Percentiles rank a stretch among this genome's conserved stretches.
phyloP scores from a whole-genome alignment of 768 basidiomycete species.

The Coprinellus micaceus region DNA sequence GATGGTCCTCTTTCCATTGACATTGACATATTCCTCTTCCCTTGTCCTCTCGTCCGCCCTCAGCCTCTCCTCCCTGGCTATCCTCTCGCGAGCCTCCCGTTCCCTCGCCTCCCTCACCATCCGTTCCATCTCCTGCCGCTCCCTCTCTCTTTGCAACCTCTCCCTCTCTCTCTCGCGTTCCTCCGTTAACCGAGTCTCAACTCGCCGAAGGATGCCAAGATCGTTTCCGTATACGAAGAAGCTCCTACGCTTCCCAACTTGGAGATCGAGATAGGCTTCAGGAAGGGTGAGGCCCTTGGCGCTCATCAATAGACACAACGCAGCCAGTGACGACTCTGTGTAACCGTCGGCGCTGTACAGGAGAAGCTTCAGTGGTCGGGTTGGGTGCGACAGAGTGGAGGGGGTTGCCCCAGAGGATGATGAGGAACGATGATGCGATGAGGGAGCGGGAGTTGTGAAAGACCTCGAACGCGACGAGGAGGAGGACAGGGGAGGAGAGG shows the following conservation, averaged over 20 bases:
- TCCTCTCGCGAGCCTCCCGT: not conserved
- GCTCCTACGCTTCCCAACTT: constrained; percentile 70
- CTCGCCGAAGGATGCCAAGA: constrained; percentile 62
- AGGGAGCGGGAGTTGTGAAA: constrained; percentile 7
- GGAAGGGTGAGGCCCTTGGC: constrained; percentile 63
- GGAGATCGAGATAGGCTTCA: constrained; percentile 90
- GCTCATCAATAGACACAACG: constrained; percentile 84
- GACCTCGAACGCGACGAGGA: constrained; percentile 9
- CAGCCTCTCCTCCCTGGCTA: constrained; percentile 5
- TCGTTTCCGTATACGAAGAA: constrained; percentile 93
- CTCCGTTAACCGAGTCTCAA: constrained; percentile 53
- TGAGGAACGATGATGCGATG: constrained; percentile 23
- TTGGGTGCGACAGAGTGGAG: constrained; percentile 29
- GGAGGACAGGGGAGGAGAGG: constrained; percentile 4
- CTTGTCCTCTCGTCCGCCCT: constrained; percentile 19
- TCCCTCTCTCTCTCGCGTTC: constrained; percentile 37
- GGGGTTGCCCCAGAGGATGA: constrained; percentile 21
- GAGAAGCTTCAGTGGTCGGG: constrained; percentile 68
- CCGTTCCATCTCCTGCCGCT: constrained; percentile 12
- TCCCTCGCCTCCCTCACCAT: constrained; percentile 10
- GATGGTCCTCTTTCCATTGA: constrained; percentile 30
- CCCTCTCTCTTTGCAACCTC: constrained; percentile 16
- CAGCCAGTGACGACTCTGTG: constrained; percentile 88
- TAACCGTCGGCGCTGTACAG: constrained; percentile 86
- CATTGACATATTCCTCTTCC: constrained; percentile 15